Evolutionary conservation across 2,329 filamentous ascomycete species (phyloP), one percentile per base, ranked within the genome.

Genomic region (Cladophialophora chaetospira): DNA sequence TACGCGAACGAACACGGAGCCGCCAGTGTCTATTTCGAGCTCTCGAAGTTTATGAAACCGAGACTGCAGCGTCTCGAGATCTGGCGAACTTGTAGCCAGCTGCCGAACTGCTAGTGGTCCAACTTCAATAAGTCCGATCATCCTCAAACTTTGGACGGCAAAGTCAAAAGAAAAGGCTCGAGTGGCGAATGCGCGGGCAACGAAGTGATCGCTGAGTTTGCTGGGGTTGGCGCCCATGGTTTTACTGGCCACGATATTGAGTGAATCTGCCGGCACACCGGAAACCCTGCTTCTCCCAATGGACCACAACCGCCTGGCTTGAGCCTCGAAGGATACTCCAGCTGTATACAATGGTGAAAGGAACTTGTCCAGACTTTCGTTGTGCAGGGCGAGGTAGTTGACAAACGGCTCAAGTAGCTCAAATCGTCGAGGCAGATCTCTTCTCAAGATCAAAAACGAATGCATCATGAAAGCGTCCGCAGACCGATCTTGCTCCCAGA

Each of bases 151-250:
- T 29, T 82, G 82, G 53, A 95, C 83, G 23, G 90, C 84, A 63
- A 87, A 82, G 54, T 92, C 85, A 8, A 91, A 77, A 1, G 86
- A 83, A 19, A 94, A 80, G 70, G 89, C 88, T 55, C 79, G 86
- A 1, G 86, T 88, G 8, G 91, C 91, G 69, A 96, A 92, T 75
- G 91, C 85, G 61, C 86, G 83, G n/a, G 91, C 88, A 15, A 88
- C 87, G 26, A 95, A 80, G 0, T 77, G 73, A 69, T 94, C 89
- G 66, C 83, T 87, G 61, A 85, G 82, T 6, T 73, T 71, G 58
- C 80, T 83, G 31, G 67, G 71, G 17, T 66, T 58, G 1, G 50
- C 19, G 2, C 57, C 57, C 29, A 53, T 33, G 19, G 49, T 46
- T 23, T 61, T 58, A 52, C 56, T 60, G n/a, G 53, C 53, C 31